phyloP scores from a whole-genome alignment of 345 rosid species.

The Pistacia integerrima region DNA sequence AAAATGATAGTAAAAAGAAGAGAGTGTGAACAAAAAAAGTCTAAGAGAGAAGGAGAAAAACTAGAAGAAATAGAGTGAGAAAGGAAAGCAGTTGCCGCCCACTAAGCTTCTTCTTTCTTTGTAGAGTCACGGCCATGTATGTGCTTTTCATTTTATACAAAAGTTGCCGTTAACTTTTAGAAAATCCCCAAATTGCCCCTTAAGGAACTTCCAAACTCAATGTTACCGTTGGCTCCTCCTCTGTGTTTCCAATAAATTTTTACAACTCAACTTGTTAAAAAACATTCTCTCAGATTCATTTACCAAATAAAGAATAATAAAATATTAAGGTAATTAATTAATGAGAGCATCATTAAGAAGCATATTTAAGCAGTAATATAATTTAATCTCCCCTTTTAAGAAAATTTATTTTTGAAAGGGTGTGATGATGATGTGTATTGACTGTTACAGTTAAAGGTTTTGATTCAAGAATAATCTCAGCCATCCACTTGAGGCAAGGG shows the following conservation, averaged over 20 bases:
- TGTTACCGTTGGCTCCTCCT: conserved; percentile 47
- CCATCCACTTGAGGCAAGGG: not conserved
- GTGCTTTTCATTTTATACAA: conserved; percentile 10
- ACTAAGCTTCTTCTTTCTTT: conserved; percentile 18
- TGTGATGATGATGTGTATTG: not conserved
- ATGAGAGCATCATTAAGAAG: too few species aligned
- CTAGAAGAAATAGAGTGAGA: not conserved
- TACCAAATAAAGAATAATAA: not conserved
- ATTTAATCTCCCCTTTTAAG: not conserved
- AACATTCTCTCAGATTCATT: not conserved
- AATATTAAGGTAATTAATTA: too few species aligned
- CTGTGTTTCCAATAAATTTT: conserved; percentile 16
- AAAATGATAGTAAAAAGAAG: conserved; percentile 2
- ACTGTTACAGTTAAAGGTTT: too few species aligned
- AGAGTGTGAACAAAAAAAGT: not conserved
- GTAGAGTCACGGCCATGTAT: not conserved
- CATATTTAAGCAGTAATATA: too few species aligned
- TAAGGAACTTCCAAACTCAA: conserved; percentile 38
- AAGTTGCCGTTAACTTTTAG: conserved; percentile 41
- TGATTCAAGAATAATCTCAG: not conserved
- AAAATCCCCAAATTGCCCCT: conserved; percentile 45
- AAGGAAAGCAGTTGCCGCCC: conserved; percentile 36
- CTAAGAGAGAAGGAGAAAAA: not conserved
- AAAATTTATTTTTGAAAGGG: not conserved
- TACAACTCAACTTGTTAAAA: conserved; percentile 8